A percentile compares a stretch with the other conserved stretches of the same genome.
These are phyloP conservation scores for Cryptosporidium muris DNA, from an alignment of 169 alveolate genomes.

Conservation along the genomic window DNA sequence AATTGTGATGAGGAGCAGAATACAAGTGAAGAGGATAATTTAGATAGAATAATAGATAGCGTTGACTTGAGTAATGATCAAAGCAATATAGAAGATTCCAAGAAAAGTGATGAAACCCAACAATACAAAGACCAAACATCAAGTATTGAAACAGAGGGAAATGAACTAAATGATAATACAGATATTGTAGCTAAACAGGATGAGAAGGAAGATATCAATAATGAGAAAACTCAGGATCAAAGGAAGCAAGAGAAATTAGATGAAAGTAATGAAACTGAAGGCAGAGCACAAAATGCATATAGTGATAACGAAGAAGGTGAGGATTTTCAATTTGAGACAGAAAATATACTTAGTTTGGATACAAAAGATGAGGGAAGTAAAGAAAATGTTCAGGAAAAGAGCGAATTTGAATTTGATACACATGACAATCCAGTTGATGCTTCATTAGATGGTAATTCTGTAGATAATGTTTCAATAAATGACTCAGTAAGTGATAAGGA, in stretches of 20 bases:
- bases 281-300: constrained; percentile 4
- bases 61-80: neutral
- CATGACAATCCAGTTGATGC: constrained; percentile 12
- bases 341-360: neutral
- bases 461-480: neutral
- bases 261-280: constrained; percentile 28
- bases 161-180: neutral
- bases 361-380: constrained; percentile 2
- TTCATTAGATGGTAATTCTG: constrained; percentile 23
- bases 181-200: neutral
- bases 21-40: constrained; percentile 32
- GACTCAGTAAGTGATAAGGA: constrained; percentile 36
- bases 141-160: constrained; percentile 27
- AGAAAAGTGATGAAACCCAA: neutral
- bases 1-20: constrained; percentile 42
- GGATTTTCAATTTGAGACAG: neutral
- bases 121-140: neutral
- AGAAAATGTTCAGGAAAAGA: neutral
- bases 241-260: constrained; percentile 9
- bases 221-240: neutral
- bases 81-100: neutral
- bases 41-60: constrained; percentile 8
- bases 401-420: constrained; percentile 4
- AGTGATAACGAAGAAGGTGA: neutral
- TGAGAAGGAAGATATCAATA: neutral